phyloP scores from a whole-genome alignment of 345 rosid genomes.

The Pistacia atlantica region DNA sequence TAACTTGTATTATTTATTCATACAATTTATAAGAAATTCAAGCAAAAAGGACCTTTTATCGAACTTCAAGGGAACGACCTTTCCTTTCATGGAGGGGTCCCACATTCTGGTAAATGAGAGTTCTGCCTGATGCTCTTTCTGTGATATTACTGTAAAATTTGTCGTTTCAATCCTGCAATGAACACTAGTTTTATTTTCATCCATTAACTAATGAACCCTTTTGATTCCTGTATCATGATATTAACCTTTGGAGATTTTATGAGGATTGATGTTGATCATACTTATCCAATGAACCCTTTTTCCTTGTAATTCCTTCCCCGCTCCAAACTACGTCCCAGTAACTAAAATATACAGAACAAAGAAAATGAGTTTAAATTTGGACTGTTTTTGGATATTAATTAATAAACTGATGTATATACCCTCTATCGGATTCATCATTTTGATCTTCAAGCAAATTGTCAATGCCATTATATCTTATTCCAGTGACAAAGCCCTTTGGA shows the following conservation, averaged over 20 bases:
- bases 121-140: slow-evolving; percentile 53
- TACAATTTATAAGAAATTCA: too few relatives aligned
- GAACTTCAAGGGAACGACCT: slow-evolving; percentile 53
- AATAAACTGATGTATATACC: slow-evolving; percentile 35
- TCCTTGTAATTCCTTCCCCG: slow-evolving; percentile 40
- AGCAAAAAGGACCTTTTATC: slow-evolving; percentile 54
- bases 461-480: slow-evolving; percentile 61
- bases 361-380: background rate
- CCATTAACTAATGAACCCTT: slow-evolving; percentile 36
- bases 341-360: slow-evolving; percentile 26
- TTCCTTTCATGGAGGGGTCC: slow-evolving; percentile 47
- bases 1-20: background rate
- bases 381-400: background rate
- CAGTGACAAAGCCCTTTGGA: slow-evolving; percentile 73
- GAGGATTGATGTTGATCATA: slow-evolving; percentile 16
- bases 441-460: slow-evolving; percentile 83
- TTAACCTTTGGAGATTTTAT: too few relatives aligned
- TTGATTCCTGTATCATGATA: background rate
- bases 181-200: background rate
- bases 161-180: slow-evolving; percentile 2
- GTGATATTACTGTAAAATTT: background rate
- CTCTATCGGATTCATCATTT: slow-evolving; percentile 71
- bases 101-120: slow-evolving; percentile 62
- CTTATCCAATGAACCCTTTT: slow-evolving; percentile 57
- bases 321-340: slow-evolving; percentile 81